These are phyloP conservation scores for Nemania diffusa DNA, from an alignment of 2,329 filamentous ascomycete species.

Conservation along the genomic window DNA sequence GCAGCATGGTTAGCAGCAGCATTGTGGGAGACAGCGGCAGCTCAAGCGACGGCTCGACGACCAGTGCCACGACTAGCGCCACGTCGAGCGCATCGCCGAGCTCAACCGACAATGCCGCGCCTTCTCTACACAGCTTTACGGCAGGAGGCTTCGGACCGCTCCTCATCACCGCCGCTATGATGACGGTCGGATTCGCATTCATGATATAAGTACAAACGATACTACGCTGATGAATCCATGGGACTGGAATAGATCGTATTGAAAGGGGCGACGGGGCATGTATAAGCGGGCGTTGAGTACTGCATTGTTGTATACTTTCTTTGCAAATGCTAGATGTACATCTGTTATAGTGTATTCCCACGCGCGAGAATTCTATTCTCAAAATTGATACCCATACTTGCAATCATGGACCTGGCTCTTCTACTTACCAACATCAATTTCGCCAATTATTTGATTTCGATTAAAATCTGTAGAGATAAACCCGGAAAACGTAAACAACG, in stretches of 20 bases:
- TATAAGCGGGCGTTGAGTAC: constrained; percentile 13
- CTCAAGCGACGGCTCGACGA: neutral
- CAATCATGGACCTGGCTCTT: neutral
- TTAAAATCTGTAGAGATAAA: neutral
- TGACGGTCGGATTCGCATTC: constrained; percentile 37
- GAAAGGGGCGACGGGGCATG: neutral
- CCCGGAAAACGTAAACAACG: too few species aligned
- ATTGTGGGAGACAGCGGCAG: constrained; percentile 21
- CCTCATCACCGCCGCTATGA: constrained; percentile 36
- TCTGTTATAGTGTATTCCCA: neutral
- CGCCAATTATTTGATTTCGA: neutral
- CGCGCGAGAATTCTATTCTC: neutral
- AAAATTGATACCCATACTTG: constrained; percentile 30
- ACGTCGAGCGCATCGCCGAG: constrained; percentile 24
- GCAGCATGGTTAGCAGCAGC: constrained; percentile 46
- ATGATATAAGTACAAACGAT: constrained; percentile 30
- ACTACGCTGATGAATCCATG: neutral
- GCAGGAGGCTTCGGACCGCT: constrained; percentile 34
- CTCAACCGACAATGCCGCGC: constrained; percentile 38
- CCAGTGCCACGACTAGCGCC: neutral
- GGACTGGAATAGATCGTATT: neutral
- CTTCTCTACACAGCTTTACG: constrained; percentile 34
- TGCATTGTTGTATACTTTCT: constrained; percentile 1
- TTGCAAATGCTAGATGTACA: neutral
- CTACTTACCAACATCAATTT: neutral